These are phyloP conservation scores for Psilocybe sp. DNA, from an alignment of 768 basidiomycete genomes.

Conservation along the genomic window DNA sequence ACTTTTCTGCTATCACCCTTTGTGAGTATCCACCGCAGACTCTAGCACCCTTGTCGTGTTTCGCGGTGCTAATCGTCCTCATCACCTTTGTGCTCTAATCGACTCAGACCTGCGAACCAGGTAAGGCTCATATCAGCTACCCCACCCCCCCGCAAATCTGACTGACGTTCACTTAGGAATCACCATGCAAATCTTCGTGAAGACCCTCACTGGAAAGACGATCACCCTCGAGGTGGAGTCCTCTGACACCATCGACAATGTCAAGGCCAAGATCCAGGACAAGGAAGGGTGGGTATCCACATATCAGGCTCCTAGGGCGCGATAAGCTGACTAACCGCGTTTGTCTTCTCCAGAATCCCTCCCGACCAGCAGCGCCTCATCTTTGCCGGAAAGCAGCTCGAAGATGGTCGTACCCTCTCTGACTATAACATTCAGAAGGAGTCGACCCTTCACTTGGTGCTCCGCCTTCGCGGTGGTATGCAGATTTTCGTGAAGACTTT, in stretches of 20 bases:
- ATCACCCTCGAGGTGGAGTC: constrained; percentile 23
- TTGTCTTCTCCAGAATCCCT: constrained; percentile 3
- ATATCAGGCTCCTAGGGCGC: no score
- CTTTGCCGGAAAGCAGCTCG: constrained; percentile 23
- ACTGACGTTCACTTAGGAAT: no score
- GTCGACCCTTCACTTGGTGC: constrained; percentile 35
- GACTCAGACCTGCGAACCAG: no score
- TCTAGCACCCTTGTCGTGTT: no score
- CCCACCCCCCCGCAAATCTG: no score
- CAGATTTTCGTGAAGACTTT: constrained; percentile 49
- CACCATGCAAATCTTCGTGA: constrained; percentile 21
- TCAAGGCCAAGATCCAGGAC: constrained; percentile 23
- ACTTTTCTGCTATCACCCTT: no score
- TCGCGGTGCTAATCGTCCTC: no score
- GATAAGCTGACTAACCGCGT: no score
- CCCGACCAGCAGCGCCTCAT: constrained; percentile 23
- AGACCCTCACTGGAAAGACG: constrained; percentile 24
- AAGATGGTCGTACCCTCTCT: constrained; percentile 36
- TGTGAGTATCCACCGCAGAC: no score
- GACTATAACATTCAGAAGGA: constrained; percentile 40
- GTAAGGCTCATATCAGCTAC: no score
- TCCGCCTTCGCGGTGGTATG: constrained; percentile 36
- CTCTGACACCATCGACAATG: constrained; percentile 22
- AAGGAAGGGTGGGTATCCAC: constrained; percentile 12
- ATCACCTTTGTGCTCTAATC: no score